A percentile compares a stretch with the other conserved stretches of the same genome.
Conservation (phyloP, 805 yeast species). For the Saccharomyces mikatae region DNA sequence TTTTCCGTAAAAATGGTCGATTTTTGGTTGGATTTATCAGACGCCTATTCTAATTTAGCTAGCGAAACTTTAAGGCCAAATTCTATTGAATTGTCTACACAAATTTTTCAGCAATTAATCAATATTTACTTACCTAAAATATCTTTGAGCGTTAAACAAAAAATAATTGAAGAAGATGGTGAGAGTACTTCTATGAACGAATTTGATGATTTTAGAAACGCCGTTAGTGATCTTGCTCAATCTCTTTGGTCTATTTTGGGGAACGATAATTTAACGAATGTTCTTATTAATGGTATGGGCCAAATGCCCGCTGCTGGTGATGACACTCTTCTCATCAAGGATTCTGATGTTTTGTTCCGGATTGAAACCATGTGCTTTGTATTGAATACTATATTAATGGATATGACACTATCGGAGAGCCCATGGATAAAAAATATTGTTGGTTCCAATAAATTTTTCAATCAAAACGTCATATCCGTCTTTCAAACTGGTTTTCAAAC, state of each 20-base stretch:
- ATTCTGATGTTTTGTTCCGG: conserved; percentile 18
- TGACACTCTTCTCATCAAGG: conserved; percentile 4
- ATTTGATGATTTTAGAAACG: conserved; percentile 60
- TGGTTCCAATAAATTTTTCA: conserved; percentile 16
- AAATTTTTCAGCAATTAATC: conserved; percentile 45
- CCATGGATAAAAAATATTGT: conserved; percentile 25
- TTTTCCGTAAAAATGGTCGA: conserved; percentile 48
- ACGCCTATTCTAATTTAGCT: conserved; percentile 37
- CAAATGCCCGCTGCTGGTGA: conserved; percentile 3
- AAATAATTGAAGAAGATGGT: conserved; percentile 27
- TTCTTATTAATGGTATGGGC: conserved; percentile 24
- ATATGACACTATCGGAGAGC: conserved; percentile 23
- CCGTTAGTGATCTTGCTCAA: conserved; percentile 72
- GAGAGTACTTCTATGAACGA: conserved; percentile 34
- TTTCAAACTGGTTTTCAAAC: conserved; percentile 22
- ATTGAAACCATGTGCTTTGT: conserved; percentile 29
- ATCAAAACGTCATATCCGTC: conserved; percentile 18
- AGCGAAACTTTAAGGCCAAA: conserved; percentile 27
- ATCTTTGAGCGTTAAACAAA: conserved; percentile 36
- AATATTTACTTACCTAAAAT: conserved; percentile 63
- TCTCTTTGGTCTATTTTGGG: conserved; percentile 61
- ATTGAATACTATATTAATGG: conserved; percentile 20
- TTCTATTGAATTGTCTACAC: conserved; percentile 28
- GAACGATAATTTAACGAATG: conserved; percentile 27
- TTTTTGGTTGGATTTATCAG: conserved; percentile 65